Percentiles rank a stretch among this genome's conserved stretches.
phyloP scores from a whole-genome alignment of 768 basidiomycete genomes.

The Crassisporium funariophilum region DNA sequence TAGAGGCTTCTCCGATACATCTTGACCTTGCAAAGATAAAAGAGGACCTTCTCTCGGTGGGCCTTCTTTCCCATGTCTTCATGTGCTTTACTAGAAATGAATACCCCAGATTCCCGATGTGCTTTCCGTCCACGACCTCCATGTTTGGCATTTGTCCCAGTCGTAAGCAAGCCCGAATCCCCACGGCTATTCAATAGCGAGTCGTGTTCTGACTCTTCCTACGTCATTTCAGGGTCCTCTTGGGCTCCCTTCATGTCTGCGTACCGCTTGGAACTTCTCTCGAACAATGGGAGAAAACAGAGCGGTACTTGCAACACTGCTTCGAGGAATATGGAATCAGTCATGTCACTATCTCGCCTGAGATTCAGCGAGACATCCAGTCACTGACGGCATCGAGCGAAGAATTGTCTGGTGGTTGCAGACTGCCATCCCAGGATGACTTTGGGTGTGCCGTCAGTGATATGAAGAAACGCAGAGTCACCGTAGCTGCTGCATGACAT shows the following conservation, averaged over 20 bases:
- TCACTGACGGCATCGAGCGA: slow-evolving; percentile 32
- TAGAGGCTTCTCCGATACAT: slow-evolving; percentile 54
- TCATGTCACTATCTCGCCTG: slow-evolving; percentile 59
- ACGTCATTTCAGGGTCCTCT: slow-evolving; percentile 38
- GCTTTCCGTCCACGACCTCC: slow-evolving; percentile 50
- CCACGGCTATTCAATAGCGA: slow-evolving; percentile 1
- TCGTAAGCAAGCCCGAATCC: slow-evolving; percentile 36
- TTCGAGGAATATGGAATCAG: slow-evolving; percentile 54
- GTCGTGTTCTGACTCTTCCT: slow-evolving; percentile 3
- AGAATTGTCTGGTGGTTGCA: slow-evolving; percentile 31
- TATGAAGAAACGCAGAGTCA: slow-evolving; percentile 35
- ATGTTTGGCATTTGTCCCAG: slow-evolving; percentile 60
- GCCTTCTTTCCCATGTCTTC: slow-evolving; percentile 14
- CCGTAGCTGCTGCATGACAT: slow-evolving; percentile 12
- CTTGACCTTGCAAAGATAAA: slow-evolving; percentile 51
- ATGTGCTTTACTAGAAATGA: slow-evolving; percentile 1
- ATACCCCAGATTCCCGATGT: slow-evolving; percentile 44
- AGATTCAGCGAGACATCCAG: slow-evolving; percentile 39
- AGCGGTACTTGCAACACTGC: slow-evolving; percentile 49
- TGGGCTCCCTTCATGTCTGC: slow-evolving; percentile 57
- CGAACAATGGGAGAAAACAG: slow-evolving; percentile 53
- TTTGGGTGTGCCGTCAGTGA: slow-evolving; percentile 46
- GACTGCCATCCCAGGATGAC: slow-evolving; percentile 39
- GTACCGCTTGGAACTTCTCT: slow-evolving; percentile 49
- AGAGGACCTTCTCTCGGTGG: slow-evolving; percentile 47